Conservation (phyloP, 352 stramenopile genomes). For the Phytopythium aichiense region DNA sequence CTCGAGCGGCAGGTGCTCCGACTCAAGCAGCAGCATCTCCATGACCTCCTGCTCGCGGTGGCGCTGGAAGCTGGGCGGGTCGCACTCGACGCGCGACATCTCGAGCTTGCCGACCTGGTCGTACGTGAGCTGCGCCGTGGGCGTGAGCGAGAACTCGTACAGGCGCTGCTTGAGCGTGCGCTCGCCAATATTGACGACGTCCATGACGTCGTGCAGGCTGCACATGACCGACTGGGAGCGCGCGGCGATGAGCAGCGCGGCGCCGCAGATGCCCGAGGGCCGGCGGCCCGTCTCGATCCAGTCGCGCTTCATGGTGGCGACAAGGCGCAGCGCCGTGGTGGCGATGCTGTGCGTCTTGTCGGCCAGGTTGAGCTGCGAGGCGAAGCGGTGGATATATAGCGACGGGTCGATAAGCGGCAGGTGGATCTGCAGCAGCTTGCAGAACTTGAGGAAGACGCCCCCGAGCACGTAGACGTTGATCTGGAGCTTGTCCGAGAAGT, state of each 20-base stretch:
- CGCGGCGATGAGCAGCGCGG: conserved; percentile 94
- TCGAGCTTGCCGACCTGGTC: conserved; percentile 93
- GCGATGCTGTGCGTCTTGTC: conserved; percentile 92
- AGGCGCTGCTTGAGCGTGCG: conserved; percentile 95
- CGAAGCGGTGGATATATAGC: conserved; percentile 98
- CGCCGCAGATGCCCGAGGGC: conserved; percentile 96
- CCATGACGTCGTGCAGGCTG: conserved; percentile 80
- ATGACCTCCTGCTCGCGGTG: conserved; percentile 85
- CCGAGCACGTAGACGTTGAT: conserved; percentile 90
- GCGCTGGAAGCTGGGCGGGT: conserved; percentile 87
- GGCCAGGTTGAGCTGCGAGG: conserved; percentile 97
- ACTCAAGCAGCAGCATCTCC: conserved; percentile 89
- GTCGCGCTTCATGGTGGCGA: conserved; percentile 98
- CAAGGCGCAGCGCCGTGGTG: conserved; percentile 94
- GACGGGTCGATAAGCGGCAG: conserved; percentile 98
- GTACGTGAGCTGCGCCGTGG: conserved; percentile 92
- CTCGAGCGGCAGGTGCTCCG: conserved; percentile 54
- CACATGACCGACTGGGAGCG: conserved; percentile 94
- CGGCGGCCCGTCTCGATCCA: conserved; percentile 98
- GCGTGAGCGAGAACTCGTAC: conserved; percentile 96
- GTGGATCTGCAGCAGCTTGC: conserved; percentile 93
- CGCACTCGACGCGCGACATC: conserved; percentile 83
- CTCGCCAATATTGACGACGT: conserved; percentile 96
- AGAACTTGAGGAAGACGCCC: conserved; percentile 89
- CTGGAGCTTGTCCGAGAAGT: conserved; percentile 99